Conservation (phyloP, 192 early-diverging fungal species). For the Podila verticillata region DNA sequence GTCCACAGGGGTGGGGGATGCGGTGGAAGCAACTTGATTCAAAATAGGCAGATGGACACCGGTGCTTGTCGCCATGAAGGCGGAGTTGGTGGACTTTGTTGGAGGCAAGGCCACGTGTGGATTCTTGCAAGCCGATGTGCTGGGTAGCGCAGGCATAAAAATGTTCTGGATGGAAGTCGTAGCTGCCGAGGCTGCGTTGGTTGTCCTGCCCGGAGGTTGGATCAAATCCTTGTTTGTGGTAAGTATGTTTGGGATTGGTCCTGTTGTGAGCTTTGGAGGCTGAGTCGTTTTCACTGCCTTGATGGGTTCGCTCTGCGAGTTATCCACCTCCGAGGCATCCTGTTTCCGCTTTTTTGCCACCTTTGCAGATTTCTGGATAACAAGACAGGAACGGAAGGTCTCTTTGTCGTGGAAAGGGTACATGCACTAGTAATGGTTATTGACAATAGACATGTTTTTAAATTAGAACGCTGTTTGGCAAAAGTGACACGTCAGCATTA, state of each 20-base stretch:
- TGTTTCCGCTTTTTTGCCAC: conserved; percentile 6
- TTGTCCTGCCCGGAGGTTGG: background rate
- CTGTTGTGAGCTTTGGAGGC: background rate
- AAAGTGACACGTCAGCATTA: too few species aligned
- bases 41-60: too few species aligned
- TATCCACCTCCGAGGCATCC: background rate
- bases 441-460: background rate
- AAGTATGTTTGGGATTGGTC: too few species aligned
- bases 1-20: too few species aligned
- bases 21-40: too few species aligned
- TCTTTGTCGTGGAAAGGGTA: conserved; percentile 30
- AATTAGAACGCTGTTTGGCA: background rate
- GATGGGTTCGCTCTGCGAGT: background rate
- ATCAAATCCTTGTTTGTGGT: background rate
- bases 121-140: too few species aligned
- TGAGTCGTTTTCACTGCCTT: background rate
- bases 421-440: conserved; percentile 22
- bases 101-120: too few species aligned
- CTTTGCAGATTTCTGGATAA: conserved; percentile 5
- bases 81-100: too few species aligned
- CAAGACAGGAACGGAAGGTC: background rate
- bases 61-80: too few species aligned
- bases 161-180: background rate
- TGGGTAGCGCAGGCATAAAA: too few species aligned
- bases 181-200: background rate